Base-by-base conservation (phyloP, 345 rosid genomes). In the Aquilaria yunnanensis region DNA sequence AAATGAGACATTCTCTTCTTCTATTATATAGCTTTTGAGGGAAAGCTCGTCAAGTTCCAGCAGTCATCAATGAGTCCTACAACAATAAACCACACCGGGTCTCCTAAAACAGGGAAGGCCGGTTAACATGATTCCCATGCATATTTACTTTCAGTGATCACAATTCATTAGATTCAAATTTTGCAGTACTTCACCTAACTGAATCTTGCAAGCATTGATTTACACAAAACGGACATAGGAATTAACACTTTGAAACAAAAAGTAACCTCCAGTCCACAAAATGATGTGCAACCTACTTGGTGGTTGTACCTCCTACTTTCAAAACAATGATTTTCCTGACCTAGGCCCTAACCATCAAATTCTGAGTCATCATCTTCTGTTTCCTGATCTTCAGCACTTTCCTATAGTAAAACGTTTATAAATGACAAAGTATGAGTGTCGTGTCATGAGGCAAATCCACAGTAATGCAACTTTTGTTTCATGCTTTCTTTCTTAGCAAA, bases 291-390 rank as follows among this genome's bases (percentile, higher is more conserved):
- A 37, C 2, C 43, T 37, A 37, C 43, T 37, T 37, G 43, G 43
- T 37, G 12, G 43, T 37, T 52, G 60, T 50, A 62, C 59, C 65
- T 62, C 55, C 60, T 72, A 64, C 46, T 54, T 67, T 70, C 62
- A 65, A 37, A 64, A 70, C 65, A 54, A 58, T 33, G 30, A 50
- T 16, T 32, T 43, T 55, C 54, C 65, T 54, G 54, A 71, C 48
- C 72, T 56, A 47, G 47, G 12, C 47, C 46, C 73, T 79, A 83
- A 53, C 74, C 80, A 46, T 85, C 85, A 60, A 58, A 83, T 31
- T 89, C 91, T 1, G 96, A 85, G 61, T 81, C 85, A 1, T 81
- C 85, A 1, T 80, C 83, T 61, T 83, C 97, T 8, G 72, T 70
- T 74, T 84, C 90, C 54, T 77, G 76, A 58, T 61, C 70, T 63